Evolutionary conservation across 202 grass and related monocot genomes (phyloP), one percentile per base, ranked within the genome.

Genomic region (Setaria italica): DNA sequence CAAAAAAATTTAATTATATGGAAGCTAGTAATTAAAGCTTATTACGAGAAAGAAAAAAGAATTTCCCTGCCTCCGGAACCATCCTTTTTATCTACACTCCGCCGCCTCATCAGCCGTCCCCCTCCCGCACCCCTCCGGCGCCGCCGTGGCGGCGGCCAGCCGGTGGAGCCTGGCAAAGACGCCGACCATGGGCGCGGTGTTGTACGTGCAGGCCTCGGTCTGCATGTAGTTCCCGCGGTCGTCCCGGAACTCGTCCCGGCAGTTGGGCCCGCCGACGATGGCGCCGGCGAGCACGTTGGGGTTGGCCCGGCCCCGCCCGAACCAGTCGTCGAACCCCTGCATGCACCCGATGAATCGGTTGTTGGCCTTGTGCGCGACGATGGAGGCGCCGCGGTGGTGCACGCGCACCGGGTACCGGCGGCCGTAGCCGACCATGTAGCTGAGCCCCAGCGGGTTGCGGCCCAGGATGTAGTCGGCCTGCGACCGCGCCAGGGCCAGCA

Each of bases 251-350:
- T 87, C 89, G 85, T 97, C 94, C 33, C 77, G 81, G 76, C 56
- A 37, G 82, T 90, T 89, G 0, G 94, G 94, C 81, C 94, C 94
- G 14, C 94, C 94, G 39, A 97, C 92, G 72, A 97, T 94, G 42
- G 94, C 94, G 10, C 94, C 94, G 9, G 81, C 84, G 67, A 97
- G 88, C 51, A 92, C 90, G 85, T 97, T 97, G 39, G 94, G 94
- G 86, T 97, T 97, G 15, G 82, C 30, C 2, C 86, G 62, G 0
- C 80, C 45, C 0, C 84, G 78, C 7, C 79, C 78, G 32, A 91
- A 97, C 94, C 94, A 97, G 87, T 94, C 60, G 85, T 97, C 94
- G 57, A 94, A 97, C 20, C 94, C 94, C 87, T 97, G 94, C 70
- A 93, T 91, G 91, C 94, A 97, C 0, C 94, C 94, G 42, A 97